Percentiles rank a stretch among this genome's conserved stretches.
Evolutionary conservation across 2,329 filamentous ascomycete species (phyloP).

Genomic region (Penicillium concentricum): DNA sequence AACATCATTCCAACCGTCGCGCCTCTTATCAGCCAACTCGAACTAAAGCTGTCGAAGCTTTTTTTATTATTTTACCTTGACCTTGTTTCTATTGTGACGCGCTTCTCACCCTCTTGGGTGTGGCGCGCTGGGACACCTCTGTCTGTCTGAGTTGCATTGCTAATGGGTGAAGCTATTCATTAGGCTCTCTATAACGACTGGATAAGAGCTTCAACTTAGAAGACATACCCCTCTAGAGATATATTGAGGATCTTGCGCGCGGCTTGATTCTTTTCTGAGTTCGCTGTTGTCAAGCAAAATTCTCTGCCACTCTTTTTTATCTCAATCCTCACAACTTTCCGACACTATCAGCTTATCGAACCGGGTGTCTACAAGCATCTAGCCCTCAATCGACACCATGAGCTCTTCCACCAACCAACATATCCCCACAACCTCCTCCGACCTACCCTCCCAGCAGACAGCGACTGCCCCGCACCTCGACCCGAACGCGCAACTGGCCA

Average conservation of each 20-base stretch:
- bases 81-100: conserved; percentile 3
- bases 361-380: background rate
- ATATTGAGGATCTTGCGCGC: background rate
- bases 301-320: background rate
- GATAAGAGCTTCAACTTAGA: conserved; percentile 1
- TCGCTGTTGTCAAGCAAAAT: background rate
- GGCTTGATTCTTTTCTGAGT: too few relatives aligned
- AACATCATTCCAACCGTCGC: conserved; percentile 33
- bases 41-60: conserved; percentile 11
- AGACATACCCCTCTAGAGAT: background rate
- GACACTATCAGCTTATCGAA: conserved; percentile 5
- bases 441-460: conserved; percentile 25
- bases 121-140: background rate
- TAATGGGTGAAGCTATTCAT: background rate
- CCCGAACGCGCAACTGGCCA: conserved; percentile 27
- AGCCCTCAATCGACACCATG: conserved; percentile 21
- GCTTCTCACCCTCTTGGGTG: conserved; percentile 18
- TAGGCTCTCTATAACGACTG: background rate
- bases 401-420: conserved; percentile 33
- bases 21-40: conserved; percentile 25
- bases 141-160: background rate
- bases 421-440: conserved; percentile 26
- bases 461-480: conserved; percentile 30
- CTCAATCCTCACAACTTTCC: background rate
- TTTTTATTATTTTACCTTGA: background rate